phyloP scores from a whole-genome alignment of 2,329 filamentous ascomycete species.

The Stenocarpella maydis region DNA sequence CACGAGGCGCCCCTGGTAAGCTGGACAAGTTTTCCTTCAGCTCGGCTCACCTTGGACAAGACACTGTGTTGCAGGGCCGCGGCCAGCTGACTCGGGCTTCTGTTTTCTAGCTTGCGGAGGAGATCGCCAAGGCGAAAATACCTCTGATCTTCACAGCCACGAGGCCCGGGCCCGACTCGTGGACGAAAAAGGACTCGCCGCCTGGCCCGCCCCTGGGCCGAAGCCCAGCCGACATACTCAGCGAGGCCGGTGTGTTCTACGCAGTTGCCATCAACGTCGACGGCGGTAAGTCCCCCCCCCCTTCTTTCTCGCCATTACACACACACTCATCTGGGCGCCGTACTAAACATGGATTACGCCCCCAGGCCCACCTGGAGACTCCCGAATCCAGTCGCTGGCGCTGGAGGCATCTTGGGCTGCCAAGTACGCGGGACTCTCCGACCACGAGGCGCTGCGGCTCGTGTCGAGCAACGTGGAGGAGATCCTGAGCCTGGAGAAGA shows the following conservation, averaged over 20 bases:
- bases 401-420: slow-evolving; percentile 51
- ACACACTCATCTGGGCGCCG: no score
- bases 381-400: slow-evolving; percentile 49
- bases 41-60: not conserved
- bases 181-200: slow-evolving; percentile 48
- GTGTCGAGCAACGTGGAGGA: slow-evolving; percentile 52
- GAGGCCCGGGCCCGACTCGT: slow-evolving; percentile 45
- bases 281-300: slow-evolving; percentile 35
- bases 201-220: slow-evolving; percentile 52
- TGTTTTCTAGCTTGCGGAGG: slow-evolving; percentile 46
- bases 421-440: slow-evolving; percentile 49
- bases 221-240: slow-evolving; percentile 49
- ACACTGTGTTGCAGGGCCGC: not conserved
- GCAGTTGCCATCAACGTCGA: slow-evolving; percentile 43
- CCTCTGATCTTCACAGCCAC: slow-evolving; percentile 53
- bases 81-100: not conserved
- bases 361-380: slow-evolving; percentile 43
- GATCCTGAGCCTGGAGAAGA: slow-evolving; percentile 48
- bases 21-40: not conserved
- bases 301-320: no score
- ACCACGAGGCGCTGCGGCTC: slow-evolving; percentile 46
- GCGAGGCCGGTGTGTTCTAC: slow-evolving; percentile 50
- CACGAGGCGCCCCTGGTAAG: slow-evolving; percentile 49
- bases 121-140: slow-evolving; percentile 50
- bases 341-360: not conserved